Conservation (phyloP, 441 rosid genomes). For the Biscutella laevigata region DNA sequence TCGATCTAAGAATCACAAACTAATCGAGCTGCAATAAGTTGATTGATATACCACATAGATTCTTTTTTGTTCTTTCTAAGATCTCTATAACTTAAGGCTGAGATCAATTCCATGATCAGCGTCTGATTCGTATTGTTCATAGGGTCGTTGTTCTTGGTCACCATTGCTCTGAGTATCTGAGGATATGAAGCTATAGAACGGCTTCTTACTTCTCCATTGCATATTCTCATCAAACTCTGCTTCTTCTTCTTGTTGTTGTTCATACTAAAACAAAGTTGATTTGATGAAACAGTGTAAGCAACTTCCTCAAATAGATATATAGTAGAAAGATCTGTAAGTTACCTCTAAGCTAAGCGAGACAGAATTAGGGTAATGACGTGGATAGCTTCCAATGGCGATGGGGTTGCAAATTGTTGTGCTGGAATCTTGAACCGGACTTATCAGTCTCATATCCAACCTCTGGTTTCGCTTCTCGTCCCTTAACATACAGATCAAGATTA, state of each 20-base stretch:
- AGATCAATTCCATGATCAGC: slow-evolving; percentile 20
- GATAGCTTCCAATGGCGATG: slow-evolving; percentile 4
- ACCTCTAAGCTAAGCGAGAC: slow-evolving; percentile 18
- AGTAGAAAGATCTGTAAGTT: background rate
- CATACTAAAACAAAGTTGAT: slow-evolving; percentile 9
- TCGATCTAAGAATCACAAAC: background rate
- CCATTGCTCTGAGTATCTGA: slow-evolving; percentile 1
- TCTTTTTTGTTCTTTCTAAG: background rate
- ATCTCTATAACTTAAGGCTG: slow-evolving; percentile 20
- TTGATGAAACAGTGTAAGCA: background rate
- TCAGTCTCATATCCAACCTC: background rate
- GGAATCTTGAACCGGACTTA: slow-evolving; percentile 11
- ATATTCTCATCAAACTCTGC: background rate
- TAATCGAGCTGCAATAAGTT: background rate
- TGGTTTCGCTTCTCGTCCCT: slow-evolving; percentile 11
- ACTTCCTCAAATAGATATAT: background rate
- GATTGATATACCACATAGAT: slow-evolving; percentile 7
- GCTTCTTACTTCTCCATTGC: slow-evolving; percentile 6
- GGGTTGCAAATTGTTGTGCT: slow-evolving; percentile 17
- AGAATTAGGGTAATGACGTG: slow-evolving; percentile 15
- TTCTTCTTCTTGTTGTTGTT: slow-evolving; percentile 8
- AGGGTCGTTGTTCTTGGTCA: background rate
- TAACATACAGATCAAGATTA: background rate
- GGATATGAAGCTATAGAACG: slow-evolving; percentile 15
- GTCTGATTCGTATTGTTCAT: background rate